Conservation (phyloP, 1,284 basidiomycete genomes). For the Cryptococcus floricola region DNA sequence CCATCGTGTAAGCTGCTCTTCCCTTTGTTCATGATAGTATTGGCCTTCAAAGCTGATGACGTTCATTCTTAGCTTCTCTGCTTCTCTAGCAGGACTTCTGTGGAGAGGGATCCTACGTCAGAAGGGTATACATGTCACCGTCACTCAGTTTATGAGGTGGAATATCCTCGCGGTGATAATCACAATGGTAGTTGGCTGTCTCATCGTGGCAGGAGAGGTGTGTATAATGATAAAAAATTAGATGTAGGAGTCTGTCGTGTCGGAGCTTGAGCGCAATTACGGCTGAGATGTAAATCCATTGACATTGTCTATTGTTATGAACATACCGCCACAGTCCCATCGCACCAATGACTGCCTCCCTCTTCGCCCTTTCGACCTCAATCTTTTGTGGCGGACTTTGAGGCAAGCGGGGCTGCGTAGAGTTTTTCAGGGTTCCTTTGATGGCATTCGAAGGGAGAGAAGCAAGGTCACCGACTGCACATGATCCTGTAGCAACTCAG, state of each 20-base stretch:
- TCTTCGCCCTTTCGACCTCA: too few relatives aligned
- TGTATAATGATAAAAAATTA: conserved; percentile 44
- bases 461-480: too few relatives aligned
- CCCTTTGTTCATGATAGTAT: not conserved
- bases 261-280: not conserved
- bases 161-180: conserved; percentile 64
- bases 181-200: conserved; percentile 59
- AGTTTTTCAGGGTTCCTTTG: too few relatives aligned
- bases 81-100: conserved; percentile 82
- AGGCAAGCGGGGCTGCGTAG: too few relatives aligned
- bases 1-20: conserved; percentile 60
- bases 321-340: too few relatives aligned
- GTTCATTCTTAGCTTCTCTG: conserved; percentile 56
- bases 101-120: conserved; percentile 77
- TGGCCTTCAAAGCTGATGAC: not conserved
- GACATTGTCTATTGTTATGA: too few relatives aligned
- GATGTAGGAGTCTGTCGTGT: not conserved
- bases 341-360: too few relatives aligned
- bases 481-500: too few relatives aligned
- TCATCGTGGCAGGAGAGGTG: conserved; percentile 49
- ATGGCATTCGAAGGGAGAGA: too few relatives aligned
- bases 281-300: not conserved
- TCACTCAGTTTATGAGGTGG: conserved; percentile 66
- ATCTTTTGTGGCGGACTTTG: too few relatives aligned
- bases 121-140: conserved; percentile 68